Evolutionary conservation across 164 flowering plant genomes (phyloP).

Genomic region (Taxillus chinensis): DNA sequence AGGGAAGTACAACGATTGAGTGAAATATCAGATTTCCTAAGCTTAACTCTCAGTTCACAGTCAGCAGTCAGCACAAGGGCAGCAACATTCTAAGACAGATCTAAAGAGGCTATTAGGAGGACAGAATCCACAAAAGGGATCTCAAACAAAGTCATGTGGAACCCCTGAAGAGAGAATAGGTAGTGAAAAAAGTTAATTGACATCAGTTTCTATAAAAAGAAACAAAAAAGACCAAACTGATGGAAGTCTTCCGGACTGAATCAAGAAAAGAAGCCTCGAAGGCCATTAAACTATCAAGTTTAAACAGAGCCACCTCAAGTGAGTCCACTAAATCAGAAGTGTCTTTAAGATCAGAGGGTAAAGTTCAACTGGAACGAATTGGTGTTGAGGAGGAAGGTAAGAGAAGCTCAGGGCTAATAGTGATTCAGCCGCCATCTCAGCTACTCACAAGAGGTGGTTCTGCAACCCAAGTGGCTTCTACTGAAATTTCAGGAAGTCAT

Average conservation of each 20-base stretch:
- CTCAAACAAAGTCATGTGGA: slow-evolving; percentile 14
- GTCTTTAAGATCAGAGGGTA: slow-evolving; percentile 15
- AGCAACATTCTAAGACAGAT: slow-evolving; percentile 10
- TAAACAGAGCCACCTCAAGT: slow-evolving; percentile 13
- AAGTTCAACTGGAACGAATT: slow-evolving; percentile 15
- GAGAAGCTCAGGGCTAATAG: slow-evolving; percentile 19
- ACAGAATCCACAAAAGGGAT: slow-evolving; percentile 17
- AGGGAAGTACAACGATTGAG: slow-evolving; percentile 16
- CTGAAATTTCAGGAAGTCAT: slow-evolving; percentile 21
- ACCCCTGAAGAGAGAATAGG: slow-evolving; percentile 17
- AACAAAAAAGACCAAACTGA: slow-evolving; percentile 13
- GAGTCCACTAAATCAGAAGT: slow-evolving; percentile 22
- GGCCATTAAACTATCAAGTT: slow-evolving; percentile 11
- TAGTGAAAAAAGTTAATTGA: too few relatives aligned
- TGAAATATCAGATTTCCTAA: slow-evolving; percentile 12
- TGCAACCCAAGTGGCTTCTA: slow-evolving; percentile 16
- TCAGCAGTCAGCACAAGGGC: slow-evolving; percentile 11
- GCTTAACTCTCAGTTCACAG: slow-evolving; percentile 6
- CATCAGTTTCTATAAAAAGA: slow-evolving; percentile 8
- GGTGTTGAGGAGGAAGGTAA: slow-evolving; percentile 7
- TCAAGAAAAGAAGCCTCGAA: slow-evolving; percentile 16
- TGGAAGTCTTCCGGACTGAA: slow-evolving; percentile 13
- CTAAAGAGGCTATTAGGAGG: slow-evolving; percentile 8
- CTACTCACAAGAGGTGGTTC: slow-evolving; percentile 11
- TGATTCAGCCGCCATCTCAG: slow-evolving; percentile 39